Evolutionary conservation across 148 eudicot species (phyloP).

Genomic region (Dysphania ambrosioides): DNA sequence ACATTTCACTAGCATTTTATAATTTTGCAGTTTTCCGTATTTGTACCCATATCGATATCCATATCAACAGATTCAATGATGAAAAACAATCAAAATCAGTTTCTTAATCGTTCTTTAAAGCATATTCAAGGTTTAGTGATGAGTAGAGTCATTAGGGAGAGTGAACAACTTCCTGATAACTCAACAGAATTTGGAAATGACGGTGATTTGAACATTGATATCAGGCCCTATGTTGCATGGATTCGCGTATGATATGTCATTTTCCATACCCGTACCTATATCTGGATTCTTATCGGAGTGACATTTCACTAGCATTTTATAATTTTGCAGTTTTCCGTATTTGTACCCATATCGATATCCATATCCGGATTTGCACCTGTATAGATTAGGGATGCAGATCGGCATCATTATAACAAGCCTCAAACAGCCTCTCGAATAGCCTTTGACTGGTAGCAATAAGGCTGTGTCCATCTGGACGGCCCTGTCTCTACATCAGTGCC

Average conservation of each 20-base stretch:
- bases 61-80: too few species aligned
- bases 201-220: not conserved
- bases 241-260: too few species aligned
- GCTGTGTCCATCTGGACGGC: not conserved
- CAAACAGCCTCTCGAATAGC: not conserved
- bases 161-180: not conserved
- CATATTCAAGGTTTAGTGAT: constrained; percentile 6
- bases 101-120: too few species aligned
- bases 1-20: too few species aligned
- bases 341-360: not conserved
- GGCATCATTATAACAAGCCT: not conserved
- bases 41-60: too few species aligned
- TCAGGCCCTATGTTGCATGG: not conserved
- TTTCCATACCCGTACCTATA: too few species aligned
- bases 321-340: not conserved
- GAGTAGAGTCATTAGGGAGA: not conserved
- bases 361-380: too few species aligned
- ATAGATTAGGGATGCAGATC: not conserved
- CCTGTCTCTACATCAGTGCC: not conserved
- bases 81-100: too few species aligned
- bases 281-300: too few species aligned
- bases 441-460: not conserved
- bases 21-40: too few species aligned
- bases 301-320: too few species aligned
- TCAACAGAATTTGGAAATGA: not conserved